Evolutionary conservation across 768 basidiomycete genomes (phyloP).

Genomic region (Agrocybe pediades): DNA sequence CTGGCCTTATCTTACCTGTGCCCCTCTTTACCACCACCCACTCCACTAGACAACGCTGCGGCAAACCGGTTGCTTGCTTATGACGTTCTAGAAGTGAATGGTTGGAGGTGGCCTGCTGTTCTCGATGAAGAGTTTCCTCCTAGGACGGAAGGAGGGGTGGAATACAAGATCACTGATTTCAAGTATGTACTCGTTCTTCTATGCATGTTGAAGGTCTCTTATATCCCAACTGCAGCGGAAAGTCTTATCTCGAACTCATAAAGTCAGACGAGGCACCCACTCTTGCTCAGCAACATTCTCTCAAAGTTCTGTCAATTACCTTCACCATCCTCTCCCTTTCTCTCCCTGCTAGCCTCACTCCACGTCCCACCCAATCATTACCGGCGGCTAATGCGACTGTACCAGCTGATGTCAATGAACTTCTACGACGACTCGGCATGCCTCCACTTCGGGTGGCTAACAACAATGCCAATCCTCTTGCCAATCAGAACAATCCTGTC

Average conservation of each 20-base stretch:
- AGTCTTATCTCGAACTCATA: constrained; percentile 54
- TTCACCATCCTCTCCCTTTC: constrained; percentile 48
- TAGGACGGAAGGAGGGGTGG: constrained; percentile 36
- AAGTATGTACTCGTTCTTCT: constrained; percentile 36
- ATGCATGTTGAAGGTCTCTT: constrained; percentile 5
- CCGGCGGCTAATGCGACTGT: constrained; percentile 36
- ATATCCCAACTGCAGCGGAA: constrained; percentile 40
- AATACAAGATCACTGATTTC: constrained; percentile 40
- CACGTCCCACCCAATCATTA: constrained; percentile 24
- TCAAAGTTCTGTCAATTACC: constrained; percentile 63
- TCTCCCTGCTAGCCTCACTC: constrained; percentile 18
- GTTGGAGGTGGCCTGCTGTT: constrained; percentile 52
- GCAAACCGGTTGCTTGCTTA: constrained; percentile 30
- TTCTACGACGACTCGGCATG: constrained; percentile 67
- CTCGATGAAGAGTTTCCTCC: constrained; percentile 49
- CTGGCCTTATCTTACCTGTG: constrained; percentile 41
- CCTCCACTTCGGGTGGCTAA: constrained; percentile 47
- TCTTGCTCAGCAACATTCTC: constrained; percentile 61
- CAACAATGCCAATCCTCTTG: constrained; percentile 32
- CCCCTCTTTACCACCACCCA: constrained; percentile 16
- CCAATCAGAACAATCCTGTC: constrained; percentile 29
- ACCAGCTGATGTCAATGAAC: constrained; percentile 56
- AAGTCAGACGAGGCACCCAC: constrained; percentile 50
- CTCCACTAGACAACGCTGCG: constrained; percentile 4
- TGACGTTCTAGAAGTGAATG: constrained; percentile 36